Conservation (phyloP, 495 filamentous ascomycete species). For the Parmelia sp. region DNA sequence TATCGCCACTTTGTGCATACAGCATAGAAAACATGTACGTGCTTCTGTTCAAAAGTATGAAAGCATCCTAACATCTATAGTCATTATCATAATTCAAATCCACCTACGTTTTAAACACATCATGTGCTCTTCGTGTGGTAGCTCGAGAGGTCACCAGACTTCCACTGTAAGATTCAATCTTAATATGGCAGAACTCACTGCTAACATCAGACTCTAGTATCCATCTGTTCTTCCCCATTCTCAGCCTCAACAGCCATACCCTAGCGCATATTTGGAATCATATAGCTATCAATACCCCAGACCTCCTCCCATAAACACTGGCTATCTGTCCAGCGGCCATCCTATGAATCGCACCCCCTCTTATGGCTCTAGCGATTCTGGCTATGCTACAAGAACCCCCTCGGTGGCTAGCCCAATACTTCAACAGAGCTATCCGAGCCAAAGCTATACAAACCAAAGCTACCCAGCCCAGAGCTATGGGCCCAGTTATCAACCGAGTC, state of each 20-base stretch:
- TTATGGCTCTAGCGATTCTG: not conserved
- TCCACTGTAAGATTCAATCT: not conserved
- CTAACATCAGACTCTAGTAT: not conserved
- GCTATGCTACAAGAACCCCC: not conserved
- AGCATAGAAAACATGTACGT: not conserved
- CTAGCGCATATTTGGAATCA: not conserved
- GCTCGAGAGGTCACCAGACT: too few species aligned
- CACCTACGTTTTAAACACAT: not conserved
- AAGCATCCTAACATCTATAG: not conserved
- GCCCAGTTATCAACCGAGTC: not conserved
- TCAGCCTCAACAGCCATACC: not conserved
- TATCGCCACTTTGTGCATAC: not conserved
- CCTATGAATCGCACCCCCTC: not conserved
- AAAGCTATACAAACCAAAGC: not conserved
- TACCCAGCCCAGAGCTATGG: not conserved
- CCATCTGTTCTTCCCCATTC: not conserved
- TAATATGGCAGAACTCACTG: not conserved
- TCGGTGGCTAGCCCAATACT: conserved; percentile 6
- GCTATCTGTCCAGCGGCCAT: not conserved
- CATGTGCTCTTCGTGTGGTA: not conserved
- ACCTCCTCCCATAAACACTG: not conserved
- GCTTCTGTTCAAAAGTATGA: not conserved
- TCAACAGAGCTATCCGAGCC: not conserved
- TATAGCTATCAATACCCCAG: not conserved
- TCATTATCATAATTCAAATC: not conserved